Conservation (phyloP, 768 basidiomycete genomes). For the Paxillus rubicundulus region DNA sequence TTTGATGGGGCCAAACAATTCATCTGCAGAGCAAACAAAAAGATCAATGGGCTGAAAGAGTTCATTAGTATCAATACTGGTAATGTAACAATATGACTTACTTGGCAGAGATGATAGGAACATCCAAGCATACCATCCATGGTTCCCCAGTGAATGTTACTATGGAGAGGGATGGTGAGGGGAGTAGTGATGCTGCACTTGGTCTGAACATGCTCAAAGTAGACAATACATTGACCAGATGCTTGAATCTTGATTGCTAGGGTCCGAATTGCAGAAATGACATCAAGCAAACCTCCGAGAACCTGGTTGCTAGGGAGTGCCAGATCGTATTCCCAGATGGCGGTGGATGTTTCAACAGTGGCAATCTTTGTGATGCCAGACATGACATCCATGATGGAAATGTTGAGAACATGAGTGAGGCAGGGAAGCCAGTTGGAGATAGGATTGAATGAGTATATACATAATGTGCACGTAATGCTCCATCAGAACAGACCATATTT, state of each 20-base stretch:
- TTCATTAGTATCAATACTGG: too few species aligned
- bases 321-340: conserved; percentile 38
- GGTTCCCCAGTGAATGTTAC: conserved; percentile 26
- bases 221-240: conserved; percentile 21
- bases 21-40: conserved; percentile 25
- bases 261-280: conserved; percentile 29
- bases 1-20: conserved; percentile 31
- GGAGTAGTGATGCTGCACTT: conserved; percentile 11
- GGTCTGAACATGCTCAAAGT: conserved; percentile 21
- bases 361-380: too few species aligned
- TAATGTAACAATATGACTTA: too few species aligned
- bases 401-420: conserved; percentile 9
- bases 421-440: conserved; percentile 22
- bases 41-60: conserved; percentile 8
- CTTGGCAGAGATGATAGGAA: conserved; percentile 14
- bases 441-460: conserved; percentile 10
- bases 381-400: too few species aligned
- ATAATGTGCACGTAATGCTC: too few species aligned
- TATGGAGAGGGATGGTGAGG: conserved; percentile 24
- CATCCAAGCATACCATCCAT: conserved; percentile 22
- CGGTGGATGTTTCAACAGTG: conserved; percentile 21
- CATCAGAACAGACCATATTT: too few species aligned
- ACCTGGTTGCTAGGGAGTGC: conserved; percentile 19
- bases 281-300: conserved; percentile 27
- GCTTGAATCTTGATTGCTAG: conserved; percentile 30